Evolutionary conservation across 2,329 filamentous ascomycete genomes (phyloP), one percentile per base, ranked within the genome.

Genomic region (Calonectria pseudoreteaudii): DNA sequence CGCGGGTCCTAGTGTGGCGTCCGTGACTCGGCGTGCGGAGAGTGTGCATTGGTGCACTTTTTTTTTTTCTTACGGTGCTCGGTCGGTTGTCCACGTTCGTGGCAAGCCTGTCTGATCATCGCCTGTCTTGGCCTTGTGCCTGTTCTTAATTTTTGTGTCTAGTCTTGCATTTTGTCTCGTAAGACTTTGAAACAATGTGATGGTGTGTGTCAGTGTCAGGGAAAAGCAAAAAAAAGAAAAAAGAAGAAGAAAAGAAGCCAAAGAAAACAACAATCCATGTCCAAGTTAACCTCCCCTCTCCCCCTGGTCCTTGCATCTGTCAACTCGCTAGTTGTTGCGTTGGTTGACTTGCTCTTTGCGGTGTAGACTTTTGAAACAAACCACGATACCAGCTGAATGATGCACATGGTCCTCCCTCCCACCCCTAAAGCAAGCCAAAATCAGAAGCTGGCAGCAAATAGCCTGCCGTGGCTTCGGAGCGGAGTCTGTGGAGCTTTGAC

Each of bases 1-100:
- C 78, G 77, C 78, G 68, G 77, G 75, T 65, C 66, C 53, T 65
- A 65, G 60, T 34, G 60, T 65, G 60, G 60, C 60, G 60, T 49
- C 56, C 56, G 56, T 62, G 56, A 62, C 56, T 62, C 41, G 60
- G 38, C 41, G 44, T 65, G 60, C 18, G 38, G 60, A 65, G 41
- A 20, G 60, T 47, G 60, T 65, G 60, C 60, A 65, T 65, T 65
- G 36, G 60, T 47, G 38, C 18, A n/a, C 30, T 31, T 64, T 44
- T 64, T 65, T 49, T 64, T 36, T 23, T 60, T 49, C n/a, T n/a
- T 65, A 20, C 34, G 38, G 26, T 65, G 38, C 41, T 65, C 26
- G 36, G 34, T 41, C 34, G 36, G 34, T 41, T 23, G 56, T 38
- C 56, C 56, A 62, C 56, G 14, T 62, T 34, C 56, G 36, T 23